phyloP scores from a whole-genome alignment of 2,329 filamentous ascomycete species.

The Paecilomyces sp. region DNA sequence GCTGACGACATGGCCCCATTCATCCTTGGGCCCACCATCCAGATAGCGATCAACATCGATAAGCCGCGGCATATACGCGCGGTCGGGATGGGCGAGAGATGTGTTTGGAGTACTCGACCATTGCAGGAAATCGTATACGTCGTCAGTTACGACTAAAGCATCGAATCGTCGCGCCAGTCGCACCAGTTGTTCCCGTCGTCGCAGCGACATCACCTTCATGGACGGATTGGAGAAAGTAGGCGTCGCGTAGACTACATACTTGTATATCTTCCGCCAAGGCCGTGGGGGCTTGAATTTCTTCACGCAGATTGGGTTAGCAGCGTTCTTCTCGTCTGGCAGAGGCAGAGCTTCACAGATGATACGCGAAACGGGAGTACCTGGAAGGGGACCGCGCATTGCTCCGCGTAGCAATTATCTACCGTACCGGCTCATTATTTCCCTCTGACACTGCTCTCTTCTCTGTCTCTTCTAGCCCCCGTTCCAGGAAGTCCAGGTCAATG shows the following conservation, averaged over 20 bases:
- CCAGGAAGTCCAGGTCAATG: conserved; percentile 59
- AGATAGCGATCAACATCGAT: conserved; percentile 70
- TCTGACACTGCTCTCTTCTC: conserved; percentile 38
- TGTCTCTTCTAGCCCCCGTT: conserved; percentile 42
- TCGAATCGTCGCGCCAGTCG: conserved; percentile 70
- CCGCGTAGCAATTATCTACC: conserved; percentile 6
- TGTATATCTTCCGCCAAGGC: conserved; percentile 68
- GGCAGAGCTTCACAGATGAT: neutral
- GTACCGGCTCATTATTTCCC: conserved; percentile 38
- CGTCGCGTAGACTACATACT: conserved; percentile 80
- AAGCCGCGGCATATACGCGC: conserved; percentile 58
- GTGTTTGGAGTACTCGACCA: conserved; percentile 51
- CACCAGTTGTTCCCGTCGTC: conserved; percentile 61
- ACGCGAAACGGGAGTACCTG: neutral
- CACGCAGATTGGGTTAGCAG: neutral
- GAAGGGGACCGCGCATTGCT: neutral
- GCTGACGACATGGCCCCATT: conserved; percentile 73
- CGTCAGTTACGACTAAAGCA: conserved; percentile 77
- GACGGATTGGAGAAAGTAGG: conserved; percentile 87
- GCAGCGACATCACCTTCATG: conserved; percentile 69
- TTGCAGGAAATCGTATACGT: conserved; percentile 90
- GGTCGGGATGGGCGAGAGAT: conserved; percentile 17
- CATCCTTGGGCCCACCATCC: conserved; percentile 51
- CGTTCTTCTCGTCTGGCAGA: conserved; percentile 1
- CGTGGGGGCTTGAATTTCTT: conserved; percentile 52